Percentiles rank a stretch among this genome's conserved stretches.
Conservation (phyloP, 305 asterid genomes). For the Fraxinus nigra region DNA sequence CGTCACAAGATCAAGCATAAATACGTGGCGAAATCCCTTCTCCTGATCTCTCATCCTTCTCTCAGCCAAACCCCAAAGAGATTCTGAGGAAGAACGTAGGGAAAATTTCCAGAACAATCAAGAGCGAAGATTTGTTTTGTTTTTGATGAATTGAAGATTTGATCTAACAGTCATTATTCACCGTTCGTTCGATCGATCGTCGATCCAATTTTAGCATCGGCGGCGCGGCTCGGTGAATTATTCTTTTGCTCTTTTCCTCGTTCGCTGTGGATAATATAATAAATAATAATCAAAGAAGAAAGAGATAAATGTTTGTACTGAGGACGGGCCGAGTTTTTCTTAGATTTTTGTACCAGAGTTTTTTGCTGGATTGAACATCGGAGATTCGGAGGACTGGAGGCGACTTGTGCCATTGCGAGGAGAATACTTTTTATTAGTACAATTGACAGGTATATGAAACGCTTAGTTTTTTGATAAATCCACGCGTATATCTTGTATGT, state of each 20-base stretch:
- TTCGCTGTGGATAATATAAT: neutral
- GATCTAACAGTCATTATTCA: neutral
- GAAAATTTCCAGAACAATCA: constrained; percentile 1
- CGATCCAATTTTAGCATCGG: neutral
- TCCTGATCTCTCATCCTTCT: constrained; percentile 27
- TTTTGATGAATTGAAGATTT: neutral
- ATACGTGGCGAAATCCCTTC: constrained; percentile 44
- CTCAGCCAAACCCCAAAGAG: constrained; percentile 5
- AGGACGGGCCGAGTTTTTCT: neutral
- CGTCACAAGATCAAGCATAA: constrained; percentile 35
- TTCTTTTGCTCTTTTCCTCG: neutral
- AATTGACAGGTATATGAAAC: constrained; percentile 43
- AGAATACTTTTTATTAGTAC: constrained; percentile 2
- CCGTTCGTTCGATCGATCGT: neutral
- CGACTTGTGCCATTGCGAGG: constrained; percentile 22
- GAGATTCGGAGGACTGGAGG: neutral
- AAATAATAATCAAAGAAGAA: neutral
- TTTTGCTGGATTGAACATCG: constrained; percentile 4
- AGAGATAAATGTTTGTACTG: neutral
- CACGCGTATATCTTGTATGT: constrained; percentile 36
- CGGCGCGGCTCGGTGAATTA: neutral
- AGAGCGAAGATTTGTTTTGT: neutral
- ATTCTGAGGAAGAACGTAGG: constrained; percentile 2
- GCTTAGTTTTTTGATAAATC: constrained; percentile 38
- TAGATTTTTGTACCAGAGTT: neutral